Conservation (phyloP, 2,329 filamentous ascomycete genomes). For the Clarireedia homoeocarpa region DNA sequence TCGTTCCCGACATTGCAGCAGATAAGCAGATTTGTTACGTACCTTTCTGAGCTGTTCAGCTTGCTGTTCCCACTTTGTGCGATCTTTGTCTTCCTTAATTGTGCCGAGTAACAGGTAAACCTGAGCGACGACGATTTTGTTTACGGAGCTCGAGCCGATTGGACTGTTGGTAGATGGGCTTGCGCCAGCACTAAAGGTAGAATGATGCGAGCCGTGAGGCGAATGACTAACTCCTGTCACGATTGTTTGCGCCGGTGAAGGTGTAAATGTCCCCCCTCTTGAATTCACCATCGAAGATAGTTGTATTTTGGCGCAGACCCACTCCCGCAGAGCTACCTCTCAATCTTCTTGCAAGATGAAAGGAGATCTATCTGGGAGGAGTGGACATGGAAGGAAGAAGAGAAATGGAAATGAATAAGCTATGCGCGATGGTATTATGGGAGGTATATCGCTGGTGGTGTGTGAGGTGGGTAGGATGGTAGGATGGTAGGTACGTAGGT, state of each 20-base stretch:
- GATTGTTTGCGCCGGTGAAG: slow-evolving; percentile 31
- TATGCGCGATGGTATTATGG: slow-evolving; percentile 2
- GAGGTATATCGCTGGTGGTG: not conserved
- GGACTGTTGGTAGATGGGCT: slow-evolving; percentile 32
- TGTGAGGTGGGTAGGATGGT: not conserved
- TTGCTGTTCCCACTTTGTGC: slow-evolving; percentile 86
- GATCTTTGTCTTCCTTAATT: slow-evolving; percentile 88
- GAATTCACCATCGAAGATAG: slow-evolving; percentile 32
- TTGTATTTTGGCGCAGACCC: slow-evolving; percentile 28
- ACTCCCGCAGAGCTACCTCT: slow-evolving; percentile 30
- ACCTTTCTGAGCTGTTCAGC: slow-evolving; percentile 89
- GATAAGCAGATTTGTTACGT: slow-evolving; percentile 27
- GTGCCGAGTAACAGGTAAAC: slow-evolving; percentile 90
- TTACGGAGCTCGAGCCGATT: slow-evolving; percentile 55
- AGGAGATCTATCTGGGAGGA: slow-evolving; percentile 28
- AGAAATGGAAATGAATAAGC: not conserved
- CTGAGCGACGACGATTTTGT: slow-evolving; percentile 92
- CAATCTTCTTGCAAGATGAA: slow-evolving; percentile 26
- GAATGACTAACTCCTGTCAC: slow-evolving; percentile 31
- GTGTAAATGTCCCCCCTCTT: slow-evolving; percentile 31
- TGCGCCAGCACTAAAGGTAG: slow-evolving; percentile 31
- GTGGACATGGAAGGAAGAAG: slow-evolving; percentile 22
- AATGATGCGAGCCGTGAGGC: slow-evolving; percentile 38
- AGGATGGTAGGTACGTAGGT: not conserved
- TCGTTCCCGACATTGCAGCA: slow-evolving; percentile 2